A percentile compares a stretch with the other conserved stretches of the same genome.
Evolutionary conservation across 768 basidiomycete species (phyloP).

Genomic region (Naganishia friedmannii): DNA sequence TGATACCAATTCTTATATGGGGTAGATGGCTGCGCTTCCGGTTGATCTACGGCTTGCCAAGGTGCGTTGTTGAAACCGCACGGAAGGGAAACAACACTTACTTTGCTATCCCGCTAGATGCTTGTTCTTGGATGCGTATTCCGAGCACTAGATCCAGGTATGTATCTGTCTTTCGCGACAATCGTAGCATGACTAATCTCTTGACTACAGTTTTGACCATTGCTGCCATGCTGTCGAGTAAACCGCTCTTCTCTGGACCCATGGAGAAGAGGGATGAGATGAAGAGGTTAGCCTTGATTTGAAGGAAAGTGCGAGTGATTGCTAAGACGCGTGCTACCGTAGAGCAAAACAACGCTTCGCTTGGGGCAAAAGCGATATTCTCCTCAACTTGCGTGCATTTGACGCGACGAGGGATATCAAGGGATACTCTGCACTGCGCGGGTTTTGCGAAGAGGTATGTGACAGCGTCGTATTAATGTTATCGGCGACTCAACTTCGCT

Average conservation of each 20-base stretch:
- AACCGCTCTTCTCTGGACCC: conserved; percentile 77
- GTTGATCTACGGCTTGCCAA: conserved; percentile 83
- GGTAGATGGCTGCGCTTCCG: conserved; percentile 70
- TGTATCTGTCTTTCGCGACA: conserved; percentile 25
- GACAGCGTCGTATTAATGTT: no score
- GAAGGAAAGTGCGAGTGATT: neutral
- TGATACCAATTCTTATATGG: neutral
- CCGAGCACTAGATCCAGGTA: conserved; percentile 67
- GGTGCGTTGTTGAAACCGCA: conserved; percentile 30
- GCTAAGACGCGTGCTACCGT: conserved; percentile 6
- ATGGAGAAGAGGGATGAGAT: conserved; percentile 81
- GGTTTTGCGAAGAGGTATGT: conserved; percentile 67
- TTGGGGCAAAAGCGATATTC: conserved; percentile 72
- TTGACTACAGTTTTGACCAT: conserved; percentile 63
- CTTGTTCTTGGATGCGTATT: conserved; percentile 79
- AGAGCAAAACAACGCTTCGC: conserved; percentile 73
- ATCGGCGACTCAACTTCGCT: neutral
- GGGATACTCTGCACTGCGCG: conserved; percentile 58
- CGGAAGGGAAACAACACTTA: neutral
- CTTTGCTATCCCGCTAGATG: conserved; percentile 60
- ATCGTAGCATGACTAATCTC: neutral
- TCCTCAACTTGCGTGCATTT: conserved; percentile 77
- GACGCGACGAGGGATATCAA: conserved; percentile 54
- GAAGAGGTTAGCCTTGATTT: conserved; percentile 57
- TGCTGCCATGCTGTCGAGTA: conserved; percentile 77